Conservation (phyloP, 441 rosid species). For the Erysimum cheiri region DNA sequence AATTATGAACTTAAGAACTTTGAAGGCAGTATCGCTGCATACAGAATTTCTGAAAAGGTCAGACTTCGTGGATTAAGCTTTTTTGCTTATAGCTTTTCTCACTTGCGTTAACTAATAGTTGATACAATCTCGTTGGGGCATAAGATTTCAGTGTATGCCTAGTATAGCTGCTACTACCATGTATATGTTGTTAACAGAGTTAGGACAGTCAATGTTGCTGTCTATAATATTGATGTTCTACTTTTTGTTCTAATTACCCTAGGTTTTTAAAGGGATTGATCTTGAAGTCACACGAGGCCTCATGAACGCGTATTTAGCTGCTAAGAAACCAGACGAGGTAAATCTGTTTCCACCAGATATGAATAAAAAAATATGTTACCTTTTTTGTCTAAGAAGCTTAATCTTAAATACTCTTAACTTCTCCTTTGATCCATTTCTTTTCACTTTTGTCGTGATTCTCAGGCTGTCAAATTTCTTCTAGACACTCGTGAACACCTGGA, state of each 20-base stretch:
- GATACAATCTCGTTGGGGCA: neutral
- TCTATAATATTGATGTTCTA: conserved; percentile 1
- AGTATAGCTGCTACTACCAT: neutral
- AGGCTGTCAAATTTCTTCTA: conserved; percentile 85
- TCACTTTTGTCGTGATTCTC: conserved; percentile 34
- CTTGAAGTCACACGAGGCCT: conserved; percentile 87
- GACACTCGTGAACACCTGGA: conserved; percentile 61
- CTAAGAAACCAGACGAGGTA: conserved; percentile 93
- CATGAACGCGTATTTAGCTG: conserved; percentile 83
- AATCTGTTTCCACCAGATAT: conserved; percentile 30
- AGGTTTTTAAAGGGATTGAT: conserved; percentile 67
- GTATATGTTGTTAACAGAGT: neutral
- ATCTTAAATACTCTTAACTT: conserved; percentile 5
- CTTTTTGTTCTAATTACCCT: conserved; percentile 28
- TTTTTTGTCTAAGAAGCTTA: conserved; percentile 15
- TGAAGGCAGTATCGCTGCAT: conserved; percentile 89
- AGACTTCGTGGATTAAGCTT: neutral
- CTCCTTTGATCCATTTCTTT: conserved; percentile 10
- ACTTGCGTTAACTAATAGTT: conserved; percentile 1
- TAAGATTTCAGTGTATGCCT: conserved; percentile 11
- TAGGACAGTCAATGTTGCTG: neutral
- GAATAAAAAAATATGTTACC: neutral
- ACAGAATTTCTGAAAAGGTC: conserved; percentile 71
- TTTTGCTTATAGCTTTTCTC: neutral
- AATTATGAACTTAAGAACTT: conserved; percentile 86